These are phyloP conservation scores for Flaveria brownii DNA, from an alignment of 129 eudicot species.

Conservation along the genomic window DNA sequence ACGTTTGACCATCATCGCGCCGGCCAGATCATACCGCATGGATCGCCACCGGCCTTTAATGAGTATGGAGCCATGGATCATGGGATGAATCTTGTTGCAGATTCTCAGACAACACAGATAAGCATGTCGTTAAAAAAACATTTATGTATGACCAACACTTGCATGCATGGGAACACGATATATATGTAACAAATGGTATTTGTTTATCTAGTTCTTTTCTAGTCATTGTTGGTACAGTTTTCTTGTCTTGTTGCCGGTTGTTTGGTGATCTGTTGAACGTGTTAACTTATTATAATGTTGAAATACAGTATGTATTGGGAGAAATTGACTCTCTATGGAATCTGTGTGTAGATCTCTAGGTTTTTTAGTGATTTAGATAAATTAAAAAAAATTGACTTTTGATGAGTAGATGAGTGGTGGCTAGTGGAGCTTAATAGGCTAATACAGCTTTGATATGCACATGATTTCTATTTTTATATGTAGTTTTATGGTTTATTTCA, in stretches of 20 bases:
- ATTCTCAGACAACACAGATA: constrained; percentile 36
- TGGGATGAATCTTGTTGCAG: constrained; percentile 28
- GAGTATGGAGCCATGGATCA: constrained; percentile 14
- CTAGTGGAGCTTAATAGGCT: constrained; percentile 25
- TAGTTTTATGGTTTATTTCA: not conserved
- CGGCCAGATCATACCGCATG: constrained; percentile 32
- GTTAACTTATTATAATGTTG: constrained; percentile 28
- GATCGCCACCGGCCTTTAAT: constrained; percentile 4
- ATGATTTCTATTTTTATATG: constrained; percentile 28
- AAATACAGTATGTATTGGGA: constrained; percentile 31
- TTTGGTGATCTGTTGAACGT: constrained; percentile 36
- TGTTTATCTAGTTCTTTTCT: constrained; percentile 20
- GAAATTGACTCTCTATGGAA: constrained; percentile 23
- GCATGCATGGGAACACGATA: constrained; percentile 32
- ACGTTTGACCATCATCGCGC: constrained; percentile 31
- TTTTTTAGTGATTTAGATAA: constrained; percentile 13
- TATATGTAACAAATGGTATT: constrained; percentile 19
- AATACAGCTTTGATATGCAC: constrained; percentile 40
- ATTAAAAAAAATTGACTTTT: not conserved
- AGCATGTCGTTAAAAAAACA: constrained; percentile 29
- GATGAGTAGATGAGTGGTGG: constrained; percentile 14
- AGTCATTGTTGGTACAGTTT: constrained; percentile 34
- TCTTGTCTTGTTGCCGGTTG: constrained; percentile 43
- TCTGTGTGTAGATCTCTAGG: constrained; percentile 33
- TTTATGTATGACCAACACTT: constrained; percentile 26